phyloP scores from a whole-genome alignment of 2,329 filamentous ascomycete species.

The Clonostachys rhizophaga region DNA sequence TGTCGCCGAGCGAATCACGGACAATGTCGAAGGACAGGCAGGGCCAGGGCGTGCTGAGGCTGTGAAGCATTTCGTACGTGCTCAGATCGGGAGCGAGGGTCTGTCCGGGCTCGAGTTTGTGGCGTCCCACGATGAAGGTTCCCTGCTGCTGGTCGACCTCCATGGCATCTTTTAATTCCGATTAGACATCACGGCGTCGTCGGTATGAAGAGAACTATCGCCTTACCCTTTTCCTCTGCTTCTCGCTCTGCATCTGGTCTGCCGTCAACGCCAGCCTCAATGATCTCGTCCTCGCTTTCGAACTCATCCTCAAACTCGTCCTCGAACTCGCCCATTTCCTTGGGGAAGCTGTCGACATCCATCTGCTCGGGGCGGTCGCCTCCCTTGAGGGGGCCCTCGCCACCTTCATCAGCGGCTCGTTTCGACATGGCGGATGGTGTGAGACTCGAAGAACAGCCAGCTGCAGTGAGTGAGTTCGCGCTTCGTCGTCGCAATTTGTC shows the following conservation, averaged over 20 bases:
- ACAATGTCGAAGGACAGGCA: conserved; percentile 95
- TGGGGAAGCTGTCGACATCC: conserved; percentile 57
- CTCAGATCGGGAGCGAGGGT: conserved; percentile 85
- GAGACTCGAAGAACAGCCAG: no score
- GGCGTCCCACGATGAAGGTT: conserved; percentile 93
- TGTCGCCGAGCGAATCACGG: conserved; percentile 78
- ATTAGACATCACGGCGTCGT: conserved; percentile 2
- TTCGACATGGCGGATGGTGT: conserved; percentile 46
- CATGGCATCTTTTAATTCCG: conserved; percentile 61
- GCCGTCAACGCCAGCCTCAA: conserved; percentile 92
- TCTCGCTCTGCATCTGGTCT: conserved; percentile 89
- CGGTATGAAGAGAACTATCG: not conserved
- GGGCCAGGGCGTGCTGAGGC: conserved; percentile 89
- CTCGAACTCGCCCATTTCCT: conserved; percentile 78
- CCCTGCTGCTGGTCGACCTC: conserved; percentile 73
- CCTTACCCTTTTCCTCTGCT: conserved; percentile 70
- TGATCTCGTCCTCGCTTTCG: conserved; percentile 83
- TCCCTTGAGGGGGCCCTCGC: conserved; percentile 49
- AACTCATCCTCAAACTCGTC: conserved; percentile 93
- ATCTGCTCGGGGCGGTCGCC: conserved; percentile 58
- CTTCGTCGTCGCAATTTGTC: no score
- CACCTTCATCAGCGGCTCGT: conserved; percentile 46
- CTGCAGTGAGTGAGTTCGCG: no score
- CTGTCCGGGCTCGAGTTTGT: conserved; percentile 86
- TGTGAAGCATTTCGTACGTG: conserved; percentile 98